phyloP scores from a whole-genome alignment of 2,329 filamentous ascomycete genomes.

The Laburnicola sp. region DNA sequence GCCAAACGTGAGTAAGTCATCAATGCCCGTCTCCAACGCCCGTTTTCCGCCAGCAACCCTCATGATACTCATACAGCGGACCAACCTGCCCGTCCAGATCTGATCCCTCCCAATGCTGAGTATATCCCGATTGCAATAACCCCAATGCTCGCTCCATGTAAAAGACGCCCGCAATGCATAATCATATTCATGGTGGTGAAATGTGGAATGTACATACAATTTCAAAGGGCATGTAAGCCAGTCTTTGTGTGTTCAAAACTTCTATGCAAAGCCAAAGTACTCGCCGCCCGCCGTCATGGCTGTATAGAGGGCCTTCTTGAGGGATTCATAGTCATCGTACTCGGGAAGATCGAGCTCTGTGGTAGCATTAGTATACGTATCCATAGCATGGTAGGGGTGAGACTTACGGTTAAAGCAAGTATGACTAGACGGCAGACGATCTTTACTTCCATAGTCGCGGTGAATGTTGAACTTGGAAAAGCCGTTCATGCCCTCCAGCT shows the following conservation, averaged over 20 bases:
- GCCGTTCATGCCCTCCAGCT: constrained; percentile 98
- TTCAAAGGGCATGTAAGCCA: constrained; percentile 1
- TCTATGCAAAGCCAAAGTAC: constrained; percentile 93
- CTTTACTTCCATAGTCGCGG: constrained; percentile 94
- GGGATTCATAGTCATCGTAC: constrained; percentile 92
- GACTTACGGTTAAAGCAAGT: constrained; percentile 99
- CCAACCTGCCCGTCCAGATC: constrained; percentile 1
- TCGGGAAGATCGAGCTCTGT: constrained; percentile 96
- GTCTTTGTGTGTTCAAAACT: background rate
- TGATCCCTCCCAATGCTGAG: constrained; percentile 1
- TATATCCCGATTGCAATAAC: background rate
- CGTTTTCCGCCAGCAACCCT: background rate
- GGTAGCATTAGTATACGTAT: constrained; percentile 41
- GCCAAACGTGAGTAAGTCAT: background rate
- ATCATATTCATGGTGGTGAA: background rate
- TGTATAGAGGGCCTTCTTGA: constrained; percentile 86
- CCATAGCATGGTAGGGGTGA: background rate
- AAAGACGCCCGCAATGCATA: constrained; percentile 12
- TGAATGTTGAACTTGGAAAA: constrained; percentile 98
- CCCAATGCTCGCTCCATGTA: constrained; percentile 1
- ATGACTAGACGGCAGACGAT: constrained; percentile 91
- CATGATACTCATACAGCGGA: constrained; percentile 7
- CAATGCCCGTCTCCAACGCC: background rate
- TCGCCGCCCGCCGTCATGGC: constrained; percentile 98
- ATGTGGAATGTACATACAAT: constrained; percentile 6